Conservation (phyloP, 352 stramenopile species). For the Globisporangium cystogenes region DNA sequence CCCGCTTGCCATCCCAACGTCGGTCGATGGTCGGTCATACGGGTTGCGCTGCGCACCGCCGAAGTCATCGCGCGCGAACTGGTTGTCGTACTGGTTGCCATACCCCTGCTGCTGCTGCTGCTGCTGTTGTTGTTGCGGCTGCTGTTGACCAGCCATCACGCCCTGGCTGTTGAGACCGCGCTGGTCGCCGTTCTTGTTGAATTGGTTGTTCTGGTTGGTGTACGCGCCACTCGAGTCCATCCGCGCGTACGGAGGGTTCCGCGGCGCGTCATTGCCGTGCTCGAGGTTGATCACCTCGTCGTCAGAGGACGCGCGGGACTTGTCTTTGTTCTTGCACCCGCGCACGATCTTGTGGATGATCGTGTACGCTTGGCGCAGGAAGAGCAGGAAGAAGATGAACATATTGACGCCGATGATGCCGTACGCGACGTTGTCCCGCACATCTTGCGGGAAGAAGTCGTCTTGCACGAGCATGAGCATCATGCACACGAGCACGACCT, state of each 20-base stretch:
- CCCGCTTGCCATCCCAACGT: neutral
- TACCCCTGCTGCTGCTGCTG: neutral
- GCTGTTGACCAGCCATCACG: neutral
- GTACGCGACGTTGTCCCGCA: conserved; percentile 82
- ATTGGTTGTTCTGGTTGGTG: conserved; percentile 6
- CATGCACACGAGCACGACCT: conserved; percentile 73
- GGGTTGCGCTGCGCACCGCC: conserved; percentile 5
- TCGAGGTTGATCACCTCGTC: conserved; percentile 49
- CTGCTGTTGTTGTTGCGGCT: neutral
- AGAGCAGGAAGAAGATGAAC: conserved; percentile 79
- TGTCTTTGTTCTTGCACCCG: conserved; percentile 39
- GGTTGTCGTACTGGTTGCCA: conserved; percentile 1
- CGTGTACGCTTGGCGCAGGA: conserved; percentile 73
- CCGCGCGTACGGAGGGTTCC: conserved; percentile 13
- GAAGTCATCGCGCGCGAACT: conserved; percentile 6
- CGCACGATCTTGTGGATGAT: conserved; percentile 65
- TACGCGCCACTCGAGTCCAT: conserved; percentile 14
- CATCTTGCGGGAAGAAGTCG: conserved; percentile 70
- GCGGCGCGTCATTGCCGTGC: conserved; percentile 22
- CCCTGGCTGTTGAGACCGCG: conserved; percentile 1
- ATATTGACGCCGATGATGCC: conserved; percentile 83
- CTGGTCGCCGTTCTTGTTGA: neutral
- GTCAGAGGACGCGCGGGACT: conserved; percentile 16
- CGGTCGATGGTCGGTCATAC: neutral
- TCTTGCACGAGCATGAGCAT: conserved; percentile 79